Base-by-base conservation (phyloP, 805 yeast species). In the Henningerozyma blattae region DNA sequence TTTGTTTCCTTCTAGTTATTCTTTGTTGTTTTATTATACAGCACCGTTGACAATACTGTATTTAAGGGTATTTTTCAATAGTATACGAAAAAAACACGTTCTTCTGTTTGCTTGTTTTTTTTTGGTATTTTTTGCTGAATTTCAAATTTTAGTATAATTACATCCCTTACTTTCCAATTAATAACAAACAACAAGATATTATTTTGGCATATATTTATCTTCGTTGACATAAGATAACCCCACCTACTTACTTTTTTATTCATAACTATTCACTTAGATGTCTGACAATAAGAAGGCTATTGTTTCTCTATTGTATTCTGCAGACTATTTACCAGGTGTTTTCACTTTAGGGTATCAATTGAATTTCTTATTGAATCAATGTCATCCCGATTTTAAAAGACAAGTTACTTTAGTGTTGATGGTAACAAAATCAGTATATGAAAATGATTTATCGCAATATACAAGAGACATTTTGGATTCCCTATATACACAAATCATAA, bases 271-370 rank as follows among this genome's bases (percentile, higher is more conserved):
- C n/a, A n/a, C n/a, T n/a, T n/a, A n/a, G n/a, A n/a, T n/a, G n/a
- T n/a, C n/a, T n/a, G n/a, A n/a, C n/a, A n/a, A n/a, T n/a, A n/a
- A n/a, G n/a, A 34, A 18, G 15, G 52, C 51, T 7, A 35, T 51
- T 24, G 47, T 46, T 8, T 41, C 77, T 1, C 56, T 72, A 17
- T 54, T 75, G 20, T 74, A 68, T 48, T 61, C 69, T 18, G 52
- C 66, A 14, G 61, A 62, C 25, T 75, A 75, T 48, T 49, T 75
- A 18, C 75, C 79, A 1, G 81, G 82, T 15, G 70, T 75, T 0
- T 54, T 73, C 22, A 69, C 72, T 1, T 48, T 75, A 26, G 78
- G 71, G 1, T 45, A 42, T 22, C 54, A 61, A 15, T 41, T 67
- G 7, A 52, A 48, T 26, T 49, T 44, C n/a, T 15, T 46, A 10